Evolutionary conservation across 306 rosid species (phyloP), one percentile per base, ranked within the genome.

Genomic region (Vigna angularis): DNA sequence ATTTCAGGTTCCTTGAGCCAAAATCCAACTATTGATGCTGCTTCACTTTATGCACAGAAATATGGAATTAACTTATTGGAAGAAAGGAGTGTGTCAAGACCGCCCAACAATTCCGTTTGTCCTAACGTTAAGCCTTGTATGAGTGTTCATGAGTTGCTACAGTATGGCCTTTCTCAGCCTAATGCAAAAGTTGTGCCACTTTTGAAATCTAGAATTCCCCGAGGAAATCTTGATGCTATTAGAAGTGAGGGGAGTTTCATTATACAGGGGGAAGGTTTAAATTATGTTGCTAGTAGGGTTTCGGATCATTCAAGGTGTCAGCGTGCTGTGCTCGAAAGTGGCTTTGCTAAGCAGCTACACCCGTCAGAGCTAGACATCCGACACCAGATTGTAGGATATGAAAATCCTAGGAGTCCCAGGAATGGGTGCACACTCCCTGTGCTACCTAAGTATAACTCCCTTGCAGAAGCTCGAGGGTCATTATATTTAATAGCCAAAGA

Each of bases 211-310:
- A 66, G 83, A 65, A 55, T 76, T 12, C 67, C 81, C 4, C 86
- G 49, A 4, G 78, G 66, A 16, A 70, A 81, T 75, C 49, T 83
- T 1, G 84, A 85, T 71, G 30, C 86, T 55, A 51, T 89, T 79
- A 24, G 77, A 8, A 63, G 84, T 28, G 91, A 85, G 84, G 91
- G 83, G 61, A 87, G 91, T 82, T 81, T 83, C 71, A 87, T 87
- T 56, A 69, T 87, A 59, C 88, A 85, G 63, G 91, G 91, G 34
- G 91, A 87, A 70, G 83, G 82, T 66, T 74, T 87, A 55, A 89
- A 57, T 80, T 84, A 80, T 81, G 79, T 68, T 18, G 75, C 4
- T 34, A 75, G 51, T 40, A 69, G 82, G 74, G 80, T 79, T 65
- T 69, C 40, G 5, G 75, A 76, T 78, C 76, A n/a, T 36, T 52